These are phyloP conservation scores for Echinochloa phyllopogon DNA, from an alignment of 176 grass and related monocot genomes.

Conservation along the genomic window DNA sequence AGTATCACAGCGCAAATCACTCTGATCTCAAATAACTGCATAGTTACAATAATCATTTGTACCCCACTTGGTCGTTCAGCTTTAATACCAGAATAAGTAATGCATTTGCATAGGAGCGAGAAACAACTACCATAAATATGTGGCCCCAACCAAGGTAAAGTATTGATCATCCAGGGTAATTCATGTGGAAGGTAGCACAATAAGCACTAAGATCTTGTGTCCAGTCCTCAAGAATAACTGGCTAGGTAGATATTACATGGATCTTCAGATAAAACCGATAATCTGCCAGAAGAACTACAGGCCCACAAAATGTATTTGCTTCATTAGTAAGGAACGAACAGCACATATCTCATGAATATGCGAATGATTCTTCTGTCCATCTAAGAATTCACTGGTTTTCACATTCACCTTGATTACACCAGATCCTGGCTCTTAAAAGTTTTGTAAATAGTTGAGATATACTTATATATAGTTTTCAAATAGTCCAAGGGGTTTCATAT, in stretches of 20 bases:
- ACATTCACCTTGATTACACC: conserved; percentile 55
- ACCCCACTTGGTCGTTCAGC: conserved; percentile 21
- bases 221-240: neutral
- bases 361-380: conserved; percentile 45
- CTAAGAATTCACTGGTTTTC: conserved; percentile 48
- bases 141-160: neutral
- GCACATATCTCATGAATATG: conserved; percentile 36
- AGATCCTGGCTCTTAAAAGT: conserved; percentile 51
- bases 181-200: neutral
- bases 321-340: conserved; percentile 37
- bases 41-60: neutral
- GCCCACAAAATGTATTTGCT: conserved; percentile 45
- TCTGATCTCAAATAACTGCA: neutral
- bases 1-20: neutral
- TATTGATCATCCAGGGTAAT: neutral
- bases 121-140: conserved; percentile 12
- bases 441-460: too few relatives aligned
- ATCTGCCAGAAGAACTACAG: conserved; percentile 36
- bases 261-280: neutral
- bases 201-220: neutral
- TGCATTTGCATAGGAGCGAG: conserved; percentile 6
- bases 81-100: conserved; percentile 21
- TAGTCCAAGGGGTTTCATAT: too few relatives aligned
- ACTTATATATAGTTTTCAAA: too few relatives aligned
- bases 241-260: conserved; percentile 13